A percentile compares a stretch with the other conserved stretches of the same genome.
These are phyloP conservation scores for Lactarius evosmus DNA, from an alignment of 768 basidiomycete species.

Conservation along the genomic window DNA sequence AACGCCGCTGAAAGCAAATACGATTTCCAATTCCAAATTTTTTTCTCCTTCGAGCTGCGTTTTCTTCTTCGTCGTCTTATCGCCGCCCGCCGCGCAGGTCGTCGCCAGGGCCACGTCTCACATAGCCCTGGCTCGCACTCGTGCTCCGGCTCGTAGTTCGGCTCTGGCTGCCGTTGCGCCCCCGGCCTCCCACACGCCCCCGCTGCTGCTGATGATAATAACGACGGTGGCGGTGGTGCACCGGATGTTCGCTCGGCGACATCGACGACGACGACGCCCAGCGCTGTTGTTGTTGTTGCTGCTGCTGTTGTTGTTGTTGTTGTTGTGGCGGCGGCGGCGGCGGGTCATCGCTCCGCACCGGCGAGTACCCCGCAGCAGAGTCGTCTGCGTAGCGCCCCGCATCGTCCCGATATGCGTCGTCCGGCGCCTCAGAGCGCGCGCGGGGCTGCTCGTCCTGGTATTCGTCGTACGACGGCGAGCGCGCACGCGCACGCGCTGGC, in stretches of 20 bases:
- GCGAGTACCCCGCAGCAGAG: not conserved
- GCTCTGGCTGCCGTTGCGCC: not conserved
- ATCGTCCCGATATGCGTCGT: not conserved
- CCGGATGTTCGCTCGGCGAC: not conserved
- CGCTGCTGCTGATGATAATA: not conserved
- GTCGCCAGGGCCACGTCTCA: not conserved
- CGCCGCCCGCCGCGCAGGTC: not conserved
- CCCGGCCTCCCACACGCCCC: not conserved
- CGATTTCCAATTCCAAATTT: not conserved
- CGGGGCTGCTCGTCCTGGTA: not conserved
- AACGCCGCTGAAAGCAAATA: not conserved
- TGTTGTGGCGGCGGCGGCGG: not conserved
- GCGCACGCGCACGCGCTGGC: not conserved
- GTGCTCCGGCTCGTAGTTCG: not conserved
- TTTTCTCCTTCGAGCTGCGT: not conserved
- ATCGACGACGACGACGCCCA: not conserved
- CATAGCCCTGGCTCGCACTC: not conserved
- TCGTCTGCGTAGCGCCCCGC: not conserved
- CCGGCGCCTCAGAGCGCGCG: not conserved
- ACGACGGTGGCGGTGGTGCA: not conserved
- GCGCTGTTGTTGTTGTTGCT: not conserved
- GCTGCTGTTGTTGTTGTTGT: not conserved
- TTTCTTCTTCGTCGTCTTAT: not conserved
- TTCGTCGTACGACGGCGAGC: not conserved
- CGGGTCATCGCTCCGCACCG: conserved; percentile 10